A percentile compares a stretch with the other conserved stretches of the same genome.
Conservation (phyloP, 2,329 filamentous ascomycete species). For the Moelleriella libera region DNA sequence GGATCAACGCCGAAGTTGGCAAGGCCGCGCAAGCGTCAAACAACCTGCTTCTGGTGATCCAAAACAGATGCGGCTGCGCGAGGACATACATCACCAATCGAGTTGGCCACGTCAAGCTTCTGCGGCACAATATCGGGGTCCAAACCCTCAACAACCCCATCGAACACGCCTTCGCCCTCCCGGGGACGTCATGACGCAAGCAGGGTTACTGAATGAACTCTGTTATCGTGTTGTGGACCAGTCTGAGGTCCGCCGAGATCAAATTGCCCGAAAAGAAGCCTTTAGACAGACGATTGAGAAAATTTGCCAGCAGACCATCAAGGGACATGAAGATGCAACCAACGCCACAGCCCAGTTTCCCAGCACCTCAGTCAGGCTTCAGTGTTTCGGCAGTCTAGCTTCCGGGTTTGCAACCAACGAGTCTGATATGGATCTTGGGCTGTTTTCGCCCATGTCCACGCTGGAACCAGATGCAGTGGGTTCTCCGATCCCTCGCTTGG, state of each 20-base stretch:
- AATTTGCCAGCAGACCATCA: conserved; percentile 47
- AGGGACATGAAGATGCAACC: conserved; percentile 30
- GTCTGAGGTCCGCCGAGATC: conserved; percentile 47
- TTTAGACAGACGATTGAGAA: conserved; percentile 53
- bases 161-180: conserved; percentile 14
- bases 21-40: neutral
- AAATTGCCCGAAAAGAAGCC: conserved; percentile 55
- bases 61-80: neutral
- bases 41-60: neutral
- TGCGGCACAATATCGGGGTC: neutral
- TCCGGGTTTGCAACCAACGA: conserved; percentile 77
- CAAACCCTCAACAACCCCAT: conserved; percentile 3
- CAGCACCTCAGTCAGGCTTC: conserved; percentile 46
- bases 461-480: conserved; percentile 37
- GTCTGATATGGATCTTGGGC: conserved; percentile 83
- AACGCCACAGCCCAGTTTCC: conserved; percentile 31
- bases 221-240: conserved; percentile 30
- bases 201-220: conserved; percentile 32
- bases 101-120: neutral
- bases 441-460: conserved; percentile 50
- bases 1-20: neutral
- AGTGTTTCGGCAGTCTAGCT: conserved; percentile 68
- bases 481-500: conserved; percentile 53
- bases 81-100: neutral
- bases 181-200: conserved; percentile 35